Conservation (phyloP, 2,329 filamentous ascomycete genomes). For the Colletotrichum karsti region DNA sequence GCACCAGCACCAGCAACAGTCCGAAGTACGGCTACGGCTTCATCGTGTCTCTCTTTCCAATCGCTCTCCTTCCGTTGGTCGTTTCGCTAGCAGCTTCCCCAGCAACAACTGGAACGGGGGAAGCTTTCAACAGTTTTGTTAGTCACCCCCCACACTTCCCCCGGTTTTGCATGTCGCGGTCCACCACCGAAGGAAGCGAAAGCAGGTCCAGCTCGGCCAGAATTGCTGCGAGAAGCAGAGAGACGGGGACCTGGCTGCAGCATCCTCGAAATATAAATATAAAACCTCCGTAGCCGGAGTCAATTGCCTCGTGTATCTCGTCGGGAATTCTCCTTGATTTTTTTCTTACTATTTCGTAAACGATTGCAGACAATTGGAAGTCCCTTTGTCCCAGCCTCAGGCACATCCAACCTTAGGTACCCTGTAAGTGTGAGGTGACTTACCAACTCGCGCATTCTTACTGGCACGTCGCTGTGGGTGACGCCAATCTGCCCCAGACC, state of each 20-base stretch:
- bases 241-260: background rate
- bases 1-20: background rate
- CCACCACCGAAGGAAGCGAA: conserved; percentile 26
- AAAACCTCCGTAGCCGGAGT: conserved; percentile 1
- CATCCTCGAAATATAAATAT: background rate
- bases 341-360: background rate
- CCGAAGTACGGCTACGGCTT: background rate
- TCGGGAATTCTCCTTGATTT: background rate
- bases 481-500: conserved; percentile 25
- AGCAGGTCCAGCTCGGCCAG: conserved; percentile 25
- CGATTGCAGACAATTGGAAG: conserved; percentile 1
- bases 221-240: conserved; percentile 26
- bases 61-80: background rate
- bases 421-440: background rate
- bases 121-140: conserved; percentile 7
- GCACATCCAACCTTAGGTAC: too few relatives aligned
- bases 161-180: conserved; percentile 24
- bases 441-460: conserved; percentile 27
- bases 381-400: conserved; percentile 7
- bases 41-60: background rate
- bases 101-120: background rate
- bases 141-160: conserved; percentile 24
- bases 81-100: background rate
- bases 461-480: conserved; percentile 17
- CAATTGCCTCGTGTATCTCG: background rate